Conservation (phyloP, 164 flowering plant species). For the Magnolia kwangsiensis region DNA sequence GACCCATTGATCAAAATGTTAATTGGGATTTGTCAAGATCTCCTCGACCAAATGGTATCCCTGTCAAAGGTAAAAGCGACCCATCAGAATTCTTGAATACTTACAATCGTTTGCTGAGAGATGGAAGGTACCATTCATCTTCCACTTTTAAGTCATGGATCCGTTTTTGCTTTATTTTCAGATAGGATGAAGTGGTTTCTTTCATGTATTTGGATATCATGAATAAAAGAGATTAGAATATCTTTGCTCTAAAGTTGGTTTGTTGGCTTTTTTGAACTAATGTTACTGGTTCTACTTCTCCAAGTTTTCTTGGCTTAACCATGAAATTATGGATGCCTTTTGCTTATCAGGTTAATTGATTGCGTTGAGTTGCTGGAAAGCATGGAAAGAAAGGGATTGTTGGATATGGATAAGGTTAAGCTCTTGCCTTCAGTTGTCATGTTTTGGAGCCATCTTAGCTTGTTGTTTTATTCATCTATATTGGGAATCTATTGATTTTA, state of each 20-base stretch:
- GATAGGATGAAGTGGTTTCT: background rate
- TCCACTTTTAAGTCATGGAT: background rate
- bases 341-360: constrained; percentile 53
- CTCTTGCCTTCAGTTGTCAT: constrained; percentile 5
- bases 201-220: background rate
- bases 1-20: constrained; percentile 14
- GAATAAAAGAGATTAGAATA: too few relatives aligned
- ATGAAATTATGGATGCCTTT: constrained; percentile 6
- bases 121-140: constrained; percentile 53
- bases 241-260: too few relatives aligned
- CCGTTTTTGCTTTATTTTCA: constrained; percentile 3
- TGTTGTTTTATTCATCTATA: background rate
- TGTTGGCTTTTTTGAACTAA: too few relatives aligned
- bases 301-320: constrained; percentile 2
- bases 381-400: constrained; percentile 53
- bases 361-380: constrained; percentile 73
- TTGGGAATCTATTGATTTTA: constrained; percentile 8
- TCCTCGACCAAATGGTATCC: constrained; percentile 31
- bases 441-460: background rate
- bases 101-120: constrained; percentile 57
- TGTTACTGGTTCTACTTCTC: background rate
- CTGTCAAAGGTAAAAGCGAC: constrained; percentile 19
- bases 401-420: constrained; percentile 81
- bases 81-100: constrained; percentile 28
- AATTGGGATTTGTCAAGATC: constrained; percentile 6